A percentile compares a stretch with the other conserved stretches of the same genome.
These are phyloP conservation scores for Daldinia caldariorum DNA, from an alignment of 495 filamentous ascomycete species.

Conservation along the genomic window DNA sequence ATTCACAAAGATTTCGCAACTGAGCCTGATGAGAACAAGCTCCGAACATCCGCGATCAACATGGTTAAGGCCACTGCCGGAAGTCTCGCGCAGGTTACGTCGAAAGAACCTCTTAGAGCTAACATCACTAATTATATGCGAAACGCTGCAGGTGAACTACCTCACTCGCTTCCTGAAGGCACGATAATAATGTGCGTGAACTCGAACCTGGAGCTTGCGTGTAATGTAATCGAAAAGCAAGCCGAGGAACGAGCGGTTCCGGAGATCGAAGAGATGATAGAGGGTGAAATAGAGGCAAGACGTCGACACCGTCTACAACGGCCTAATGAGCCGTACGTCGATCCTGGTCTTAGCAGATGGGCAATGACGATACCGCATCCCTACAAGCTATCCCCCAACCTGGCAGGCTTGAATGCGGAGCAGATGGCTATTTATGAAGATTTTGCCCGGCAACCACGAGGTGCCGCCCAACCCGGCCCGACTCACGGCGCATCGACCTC, in stretches of 20 bases:
- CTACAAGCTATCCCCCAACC: slow-evolving; percentile 75
- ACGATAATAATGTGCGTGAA: slow-evolving; percentile 97
- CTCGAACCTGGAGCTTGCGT: slow-evolving; percentile 93
- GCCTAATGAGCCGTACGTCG: slow-evolving; percentile 83
- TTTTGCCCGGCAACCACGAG: slow-evolving; percentile 83
- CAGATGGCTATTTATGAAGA: slow-evolving; percentile 97
- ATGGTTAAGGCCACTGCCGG: slow-evolving; percentile 94
- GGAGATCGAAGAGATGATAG: slow-evolving; percentile 93
- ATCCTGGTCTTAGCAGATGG: slow-evolving; percentile 82
- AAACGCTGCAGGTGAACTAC: slow-evolving; percentile 73
- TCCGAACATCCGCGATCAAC: slow-evolving; percentile 84
- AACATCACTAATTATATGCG: slow-evolving; percentile 97
- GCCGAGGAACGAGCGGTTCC: slow-evolving; percentile 91
- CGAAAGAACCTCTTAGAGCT: slow-evolving; percentile 93
- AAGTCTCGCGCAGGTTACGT: slow-evolving; percentile 94
- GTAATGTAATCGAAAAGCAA: slow-evolving; percentile 89
- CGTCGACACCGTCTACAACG: slow-evolving; percentile 74
- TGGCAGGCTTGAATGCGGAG: slow-evolving; percentile 80
- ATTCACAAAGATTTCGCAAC: slow-evolving; percentile 96
- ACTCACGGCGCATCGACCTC: slow-evolving; percentile 59
- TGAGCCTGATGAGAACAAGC: slow-evolving; percentile 86
- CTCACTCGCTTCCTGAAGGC: slow-evolving; percentile 82
- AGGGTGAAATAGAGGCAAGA: slow-evolving; percentile 75
- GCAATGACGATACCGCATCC: slow-evolving; percentile 89
- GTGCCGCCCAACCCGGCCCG: slow-evolving; percentile 50